Base-by-base conservation (phyloP, 441 rosid genomes). In the Theobroma grandiflorum region DNA sequence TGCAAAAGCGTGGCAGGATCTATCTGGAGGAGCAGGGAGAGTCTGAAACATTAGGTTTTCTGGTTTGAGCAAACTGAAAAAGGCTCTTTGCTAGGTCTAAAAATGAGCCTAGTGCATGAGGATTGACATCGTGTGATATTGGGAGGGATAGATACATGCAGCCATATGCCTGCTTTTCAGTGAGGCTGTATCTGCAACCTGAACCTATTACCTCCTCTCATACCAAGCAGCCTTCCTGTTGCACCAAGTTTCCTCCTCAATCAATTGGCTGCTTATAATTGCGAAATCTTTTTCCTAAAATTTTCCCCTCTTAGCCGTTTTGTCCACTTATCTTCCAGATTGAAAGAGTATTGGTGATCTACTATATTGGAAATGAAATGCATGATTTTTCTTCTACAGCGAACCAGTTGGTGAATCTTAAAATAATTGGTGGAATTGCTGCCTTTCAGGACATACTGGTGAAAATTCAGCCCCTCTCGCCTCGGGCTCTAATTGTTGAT, bases 401-500 rank as follows among this genome's bases (percentile, higher is more conserved):
- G 0, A 64, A n/a, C 47, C 67, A 37, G 42, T 76, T 14, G 68
- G n/a, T 66, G 68, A 72, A 73, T 81, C 71, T 62, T 71, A 61
- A 65, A 45, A 35, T 66, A 61, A 69, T 75, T 38, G 47, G 16
- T 82, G 16, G 81, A 38, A 0, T 58, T 78, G 38, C 26, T 72
- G 52, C 78, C 50, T 85, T 85, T 62, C 91, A 96, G 98, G 98
- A 94, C 81, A 88, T 96, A 79, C 79, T 92, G 75, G 81, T 65
- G 69, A 95, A 95, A 81, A 85, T 90, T 79, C 95, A 87, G 70
- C 87, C 68, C 53, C 89, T 92, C 42, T 91, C 90, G 62, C 98
- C 98, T 16, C 86, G 91, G 75, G 97, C 95, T 81, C 82, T 93
- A 75, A 84, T 96, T 77, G 81, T 95, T 68, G 98, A 96, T 87